A percentile compares a stretch with the other conserved stretches of the same genome.
Conservation (phyloP, 2,329 filamentous ascomycete genomes). For the Tolypocladium inflatum region DNA sequence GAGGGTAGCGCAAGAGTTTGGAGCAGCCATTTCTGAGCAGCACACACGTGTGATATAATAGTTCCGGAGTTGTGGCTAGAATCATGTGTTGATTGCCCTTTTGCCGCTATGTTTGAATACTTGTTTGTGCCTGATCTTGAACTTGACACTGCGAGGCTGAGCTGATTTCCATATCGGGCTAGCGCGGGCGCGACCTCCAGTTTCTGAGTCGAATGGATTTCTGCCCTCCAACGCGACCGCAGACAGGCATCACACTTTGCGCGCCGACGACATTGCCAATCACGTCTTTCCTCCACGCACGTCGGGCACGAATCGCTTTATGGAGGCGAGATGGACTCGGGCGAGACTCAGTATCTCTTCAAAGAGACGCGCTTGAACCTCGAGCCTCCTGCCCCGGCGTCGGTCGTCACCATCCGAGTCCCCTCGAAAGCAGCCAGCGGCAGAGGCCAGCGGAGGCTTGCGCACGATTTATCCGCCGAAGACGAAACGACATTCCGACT, state of each 20-base stretch:
- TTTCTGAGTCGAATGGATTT: constrained; percentile 16
- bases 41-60: neutral
- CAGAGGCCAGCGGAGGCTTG: constrained; percentile 29
- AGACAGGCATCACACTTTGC: constrained; percentile 4
- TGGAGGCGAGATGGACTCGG: constrained; percentile 61
- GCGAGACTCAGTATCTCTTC: constrained; percentile 59
- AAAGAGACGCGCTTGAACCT: constrained; percentile 82
- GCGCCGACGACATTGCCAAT: neutral
- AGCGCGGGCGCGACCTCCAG: constrained; percentile 18
- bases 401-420: constrained; percentile 61
- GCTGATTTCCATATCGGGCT: constrained; percentile 26
- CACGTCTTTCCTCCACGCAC: constrained; percentile 5
- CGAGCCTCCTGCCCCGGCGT: constrained; percentile 60
- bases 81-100: neutral
- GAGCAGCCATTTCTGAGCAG: neutral
- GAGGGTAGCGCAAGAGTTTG: neutral
- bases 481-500: constrained; percentile 67
- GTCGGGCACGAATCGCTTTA: constrained; percentile 23
- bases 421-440: constrained; percentile 41
- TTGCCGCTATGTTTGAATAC: neutral
- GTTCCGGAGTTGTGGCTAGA: neutral
- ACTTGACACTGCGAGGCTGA: constrained; percentile 6
- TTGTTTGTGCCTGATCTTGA: constrained; percentile 3
- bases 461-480: constrained; percentile 32
- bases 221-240: constrained; percentile 21